These are phyloP conservation scores for Microstegium vimineum DNA, from an alignment of 176 grass and related monocot genomes.

Conservation along the genomic window DNA sequence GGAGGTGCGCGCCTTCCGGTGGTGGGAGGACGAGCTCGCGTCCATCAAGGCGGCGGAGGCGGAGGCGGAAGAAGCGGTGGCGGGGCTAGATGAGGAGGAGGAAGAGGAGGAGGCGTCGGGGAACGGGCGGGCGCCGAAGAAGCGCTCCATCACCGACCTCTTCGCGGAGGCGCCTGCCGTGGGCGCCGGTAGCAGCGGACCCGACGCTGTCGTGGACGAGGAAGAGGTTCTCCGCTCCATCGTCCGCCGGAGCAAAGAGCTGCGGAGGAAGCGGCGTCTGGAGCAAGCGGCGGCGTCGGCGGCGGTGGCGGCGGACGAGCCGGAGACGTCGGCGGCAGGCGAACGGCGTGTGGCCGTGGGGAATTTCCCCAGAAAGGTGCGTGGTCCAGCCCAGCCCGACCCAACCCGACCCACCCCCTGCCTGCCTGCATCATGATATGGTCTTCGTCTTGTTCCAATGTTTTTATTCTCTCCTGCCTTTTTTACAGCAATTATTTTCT, in stretches of 20 bases:
- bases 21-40: constrained; percentile 55
- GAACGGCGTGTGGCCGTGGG: constrained; percentile 9
- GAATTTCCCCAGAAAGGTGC: constrained; percentile 42
- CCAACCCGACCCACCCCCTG: constrained; percentile 10
- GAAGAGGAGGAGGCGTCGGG: background rate
- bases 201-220: background rate
- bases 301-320: background rate
- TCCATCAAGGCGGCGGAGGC: background rate
- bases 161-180: constrained; percentile 42
- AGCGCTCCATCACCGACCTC: constrained; percentile 58
- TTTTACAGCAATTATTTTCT: background rate
- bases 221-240: constrained; percentile 27
- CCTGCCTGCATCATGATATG: constrained; percentile 16
- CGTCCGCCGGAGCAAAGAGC: constrained; percentile 12
- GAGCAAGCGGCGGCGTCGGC: background rate
- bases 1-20: constrained; percentile 35
- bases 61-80: background rate
- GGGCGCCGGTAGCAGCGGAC: background rate
- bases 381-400: constrained; percentile 45
- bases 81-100: background rate
- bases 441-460: background rate
- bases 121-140: constrained; percentile 48
- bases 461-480: background rate
- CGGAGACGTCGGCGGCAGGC: background rate
- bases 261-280: constrained; percentile 13